Percentiles rank a stretch among this genome's conserved stretches.
These are phyloP conservation scores for Suillus americanus DNA, from an alignment of 768 basidiomycete species.

Conservation along the genomic window DNA sequence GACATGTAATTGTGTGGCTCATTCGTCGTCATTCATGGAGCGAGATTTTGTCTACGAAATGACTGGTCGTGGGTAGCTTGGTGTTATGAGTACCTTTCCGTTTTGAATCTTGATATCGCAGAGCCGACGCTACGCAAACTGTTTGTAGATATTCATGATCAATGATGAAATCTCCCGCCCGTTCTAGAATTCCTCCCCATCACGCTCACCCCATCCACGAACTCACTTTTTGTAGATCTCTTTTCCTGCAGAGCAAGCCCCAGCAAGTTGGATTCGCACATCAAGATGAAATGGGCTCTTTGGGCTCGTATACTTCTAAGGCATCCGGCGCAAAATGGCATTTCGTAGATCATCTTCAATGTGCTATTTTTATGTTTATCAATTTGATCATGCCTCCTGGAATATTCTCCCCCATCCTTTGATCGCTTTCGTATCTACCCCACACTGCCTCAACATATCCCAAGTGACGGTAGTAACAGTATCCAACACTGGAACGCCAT, in stretches of 20 bases:
- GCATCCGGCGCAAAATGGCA: too few relatives aligned
- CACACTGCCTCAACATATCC: constrained; percentile 4
- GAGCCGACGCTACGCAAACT: background rate
- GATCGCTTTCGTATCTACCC: constrained; percentile 2
- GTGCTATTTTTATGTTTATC: background rate
- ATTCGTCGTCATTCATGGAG: background rate
- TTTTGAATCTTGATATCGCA: background rate
- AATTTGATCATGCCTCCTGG: background rate
- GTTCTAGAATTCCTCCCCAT: background rate
- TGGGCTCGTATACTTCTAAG: too few relatives aligned
- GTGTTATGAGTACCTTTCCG: background rate
- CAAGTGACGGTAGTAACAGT: constrained; percentile 2
- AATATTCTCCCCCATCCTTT: constrained; percentile 1
- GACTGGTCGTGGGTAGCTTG: background rate
- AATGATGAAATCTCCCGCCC: background rate
- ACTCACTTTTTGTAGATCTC: background rate
- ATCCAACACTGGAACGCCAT: background rate
- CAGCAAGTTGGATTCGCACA: background rate
- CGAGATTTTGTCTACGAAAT: background rate
- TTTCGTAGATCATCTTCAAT: too few relatives aligned
- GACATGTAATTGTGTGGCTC: background rate
- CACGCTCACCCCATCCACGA: background rate
- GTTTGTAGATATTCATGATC: background rate
- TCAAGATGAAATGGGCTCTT: too few relatives aligned
- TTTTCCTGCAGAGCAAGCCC: background rate